These are phyloP conservation scores for Annona squamosa DNA, from an alignment of 164 flowering plant species.

Conservation along the genomic window DNA sequence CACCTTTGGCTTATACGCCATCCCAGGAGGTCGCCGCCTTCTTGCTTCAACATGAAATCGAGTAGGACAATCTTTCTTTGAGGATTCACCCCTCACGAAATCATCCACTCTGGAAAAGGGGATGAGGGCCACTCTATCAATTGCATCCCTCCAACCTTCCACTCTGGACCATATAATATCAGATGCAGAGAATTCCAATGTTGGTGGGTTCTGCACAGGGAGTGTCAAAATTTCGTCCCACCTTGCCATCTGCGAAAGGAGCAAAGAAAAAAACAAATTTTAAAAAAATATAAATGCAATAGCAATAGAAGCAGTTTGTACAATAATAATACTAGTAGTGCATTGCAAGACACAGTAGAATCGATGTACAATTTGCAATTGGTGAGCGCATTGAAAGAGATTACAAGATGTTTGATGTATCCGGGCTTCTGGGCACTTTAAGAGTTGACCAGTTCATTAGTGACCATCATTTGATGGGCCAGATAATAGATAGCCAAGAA, in stretches of 20 bases:
- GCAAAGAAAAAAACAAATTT: background rate
- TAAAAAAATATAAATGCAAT: background rate
- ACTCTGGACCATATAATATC: conserved; percentile 88
- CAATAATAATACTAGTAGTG: too few relatives aligned
- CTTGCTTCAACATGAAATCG: conserved; percentile 96
- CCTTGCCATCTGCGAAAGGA: conserved; percentile 62
- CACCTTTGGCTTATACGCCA: conserved; percentile 71
- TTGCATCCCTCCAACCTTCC: conserved; percentile 85
- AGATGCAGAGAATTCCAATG: conserved; percentile 64
- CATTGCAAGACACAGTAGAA: too few relatives aligned
- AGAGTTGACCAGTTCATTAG: too few relatives aligned
- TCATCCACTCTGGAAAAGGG: conserved; percentile 93
- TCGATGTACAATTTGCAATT: too few relatives aligned
- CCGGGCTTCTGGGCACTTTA: too few relatives aligned
- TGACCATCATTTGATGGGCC: too few relatives aligned
- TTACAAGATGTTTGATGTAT: too few relatives aligned
- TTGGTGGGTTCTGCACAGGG: conserved; percentile 85
- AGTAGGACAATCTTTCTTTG: conserved; percentile 80
- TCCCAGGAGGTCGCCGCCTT: conserved; percentile 47
- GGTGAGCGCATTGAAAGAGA: too few relatives aligned
- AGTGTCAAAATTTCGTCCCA: conserved; percentile 90
- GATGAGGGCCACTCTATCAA: conserved; percentile 78
- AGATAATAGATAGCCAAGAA: too few relatives aligned
- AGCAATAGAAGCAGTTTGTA: background rate
- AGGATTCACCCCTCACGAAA: conserved; percentile 85